These are phyloP conservation scores for Boletus pseudopeckii DNA, from an alignment of 768 basidiomycete species.

Conservation along the genomic window DNA sequence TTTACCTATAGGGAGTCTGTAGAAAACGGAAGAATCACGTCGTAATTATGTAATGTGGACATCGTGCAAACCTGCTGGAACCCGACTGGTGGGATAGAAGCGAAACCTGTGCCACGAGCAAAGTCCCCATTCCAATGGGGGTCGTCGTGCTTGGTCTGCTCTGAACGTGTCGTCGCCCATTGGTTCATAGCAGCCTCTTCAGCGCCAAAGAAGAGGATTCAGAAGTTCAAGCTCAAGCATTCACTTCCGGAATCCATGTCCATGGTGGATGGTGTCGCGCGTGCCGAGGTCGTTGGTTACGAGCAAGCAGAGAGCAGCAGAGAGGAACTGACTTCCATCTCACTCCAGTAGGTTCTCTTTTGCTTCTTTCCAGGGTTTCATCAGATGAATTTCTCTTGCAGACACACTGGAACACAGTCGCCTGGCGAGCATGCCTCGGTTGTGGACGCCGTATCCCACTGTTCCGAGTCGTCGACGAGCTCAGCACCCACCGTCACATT, in stretches of 20 bases:
- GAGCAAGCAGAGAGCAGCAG: neutral
- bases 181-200: neutral
- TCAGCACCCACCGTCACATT: neutral
- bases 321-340: neutral
- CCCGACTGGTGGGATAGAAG: neutral
- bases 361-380: neutral
- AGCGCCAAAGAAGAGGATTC: neutral
- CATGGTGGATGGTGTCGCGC: neutral
- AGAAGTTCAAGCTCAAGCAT: neutral
- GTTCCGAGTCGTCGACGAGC: neutral
- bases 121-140: no score
- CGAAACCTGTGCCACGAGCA: neutral
- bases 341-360: constrained; percentile 1
- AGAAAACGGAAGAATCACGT: neutral
- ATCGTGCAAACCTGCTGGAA: neutral
- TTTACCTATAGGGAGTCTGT: no score
- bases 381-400: neutral
- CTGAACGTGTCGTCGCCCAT: neutral
- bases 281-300: neutral
- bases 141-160: no score
- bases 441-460: neutral
- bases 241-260: neutral
- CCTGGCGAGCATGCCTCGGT: neutral
- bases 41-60: neutral
- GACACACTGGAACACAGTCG: neutral